A percentile compares a stretch with the other conserved stretches of the same genome.
Conservation (phyloP, 2,329 filamentous ascomycete genomes). For the Penicillium brevicompactum region DNA sequence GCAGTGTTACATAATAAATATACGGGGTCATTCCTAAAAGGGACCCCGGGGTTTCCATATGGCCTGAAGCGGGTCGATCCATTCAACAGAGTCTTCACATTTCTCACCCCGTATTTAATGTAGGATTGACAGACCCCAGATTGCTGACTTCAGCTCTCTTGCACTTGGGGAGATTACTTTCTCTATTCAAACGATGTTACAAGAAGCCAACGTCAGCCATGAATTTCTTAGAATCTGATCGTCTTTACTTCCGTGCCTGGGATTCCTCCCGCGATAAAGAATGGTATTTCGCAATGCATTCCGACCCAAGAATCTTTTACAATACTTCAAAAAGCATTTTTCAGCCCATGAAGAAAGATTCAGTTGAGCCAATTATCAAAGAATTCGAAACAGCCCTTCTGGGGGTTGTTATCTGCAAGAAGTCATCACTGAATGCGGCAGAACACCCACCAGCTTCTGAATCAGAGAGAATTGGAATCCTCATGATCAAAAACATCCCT, state of each 20-base stretch:
- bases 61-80: too few relatives aligned
- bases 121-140: too few relatives aligned
- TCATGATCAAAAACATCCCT: too few relatives aligned
- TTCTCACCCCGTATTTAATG: too few relatives aligned
- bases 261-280: slow-evolving; percentile 2
- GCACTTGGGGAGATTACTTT: too few relatives aligned
- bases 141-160: too few relatives aligned
- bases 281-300: slow-evolving; percentile 3
- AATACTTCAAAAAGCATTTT: not conserved
- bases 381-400: not conserved
- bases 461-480: not conserved
- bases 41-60: too few relatives aligned
- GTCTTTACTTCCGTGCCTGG: slow-evolving; percentile 1
- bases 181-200: too few relatives aligned
- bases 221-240: not conserved
- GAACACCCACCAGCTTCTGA: not conserved
- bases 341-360: not conserved
- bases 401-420: not conserved
- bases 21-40: too few relatives aligned
- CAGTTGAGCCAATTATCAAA: not conserved
- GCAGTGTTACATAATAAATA: too few relatives aligned
- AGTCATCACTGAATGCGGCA: not conserved
- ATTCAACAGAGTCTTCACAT: too few relatives aligned
- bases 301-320: not conserved
- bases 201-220: not conserved